Evolutionary conservation across 257 asterid genomes (phyloP), one percentile per base, ranked within the genome.

Genomic region (Sherardia arvensis): DNA sequence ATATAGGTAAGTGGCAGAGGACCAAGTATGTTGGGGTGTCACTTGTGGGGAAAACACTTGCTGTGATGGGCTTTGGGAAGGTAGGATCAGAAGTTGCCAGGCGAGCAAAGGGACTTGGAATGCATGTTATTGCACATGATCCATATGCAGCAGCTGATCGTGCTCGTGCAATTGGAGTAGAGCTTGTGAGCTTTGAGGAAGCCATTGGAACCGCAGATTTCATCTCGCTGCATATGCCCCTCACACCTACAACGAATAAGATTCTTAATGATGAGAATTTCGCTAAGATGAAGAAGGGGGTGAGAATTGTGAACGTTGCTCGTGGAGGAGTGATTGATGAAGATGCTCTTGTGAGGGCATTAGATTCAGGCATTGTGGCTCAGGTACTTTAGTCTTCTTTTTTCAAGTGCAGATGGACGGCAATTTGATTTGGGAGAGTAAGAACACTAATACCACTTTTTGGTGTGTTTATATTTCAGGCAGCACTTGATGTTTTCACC

Each of bases 281-380:
- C 74, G 92, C 88, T 7, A 91, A 83, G 88, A 91, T 91, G 98
- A 91, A 91, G 79, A 88, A 80, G 69, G 98, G 98, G 12, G 98
- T 84, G 27, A 73, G 98, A 66, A 83, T 91, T 17, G 75, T 91
- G 45, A 91, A 91, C 68, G 96, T 91, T 74, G 98, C 98, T 55
- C 98, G 98, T 70, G 96, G 98, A 9, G 96, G 96, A 32, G 96
- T 91, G 66, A 91, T 91, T 75, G 98, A 91, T 73, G 98, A 91
- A 80, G 98, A 88, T 22, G 98, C 98, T 38, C 70, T 88, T 64
- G 84, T 91, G 67, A 85, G 61, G 76, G 98, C 98, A 58, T 80
- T 91, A 68, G 95, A 91, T 80, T 74, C 92, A 26, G 96, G 96
- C 76, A 86, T 83, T 48, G 96, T 88, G 29, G 96, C 98, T 36